Percentiles rank a stretch among this genome's conserved stretches.
phyloP scores from a whole-genome alignment of 2,329 filamentous ascomycete genomes.

The Ophiostoma angusticollis region DNA sequence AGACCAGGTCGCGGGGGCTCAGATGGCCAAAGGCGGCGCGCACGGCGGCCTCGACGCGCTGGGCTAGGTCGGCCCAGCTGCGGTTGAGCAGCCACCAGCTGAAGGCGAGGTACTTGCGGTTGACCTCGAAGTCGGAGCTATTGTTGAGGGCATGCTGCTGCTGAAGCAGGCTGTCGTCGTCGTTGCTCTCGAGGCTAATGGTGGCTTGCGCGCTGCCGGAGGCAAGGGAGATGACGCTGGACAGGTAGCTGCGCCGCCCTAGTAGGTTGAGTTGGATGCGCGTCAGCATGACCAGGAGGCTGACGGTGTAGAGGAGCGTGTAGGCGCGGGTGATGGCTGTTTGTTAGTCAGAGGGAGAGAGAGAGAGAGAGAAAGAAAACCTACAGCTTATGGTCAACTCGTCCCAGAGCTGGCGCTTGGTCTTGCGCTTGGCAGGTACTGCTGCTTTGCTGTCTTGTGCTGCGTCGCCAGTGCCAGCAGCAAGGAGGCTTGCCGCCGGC shows the following conservation, averaged over 20 bases:
- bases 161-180: conserved; percentile 51
- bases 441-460: conserved; percentile 12
- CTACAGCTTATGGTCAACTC: conserved; percentile 90
- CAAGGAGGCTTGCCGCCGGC: background rate
- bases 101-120: conserved; percentile 86
- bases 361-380: conserved; percentile 21
- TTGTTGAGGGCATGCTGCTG: conserved; percentile 60
- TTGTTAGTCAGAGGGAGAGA: background rate
- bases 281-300: conserved; percentile 80
- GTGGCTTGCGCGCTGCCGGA: conserved; percentile 59
- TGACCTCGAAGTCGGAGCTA: conserved; percentile 72
- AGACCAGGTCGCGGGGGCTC: conserved; percentile 79
- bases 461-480: conserved; percentile 12
- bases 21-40: conserved; percentile 79
- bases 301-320: conserved; percentile 82
- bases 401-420: conserved; percentile 91
- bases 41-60: conserved; percentile 73
- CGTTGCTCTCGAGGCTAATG: conserved; percentile 86
- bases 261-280: conserved; percentile 94
- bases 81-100: conserved; percentile 96
- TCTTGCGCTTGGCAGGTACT: conserved; percentile 38
- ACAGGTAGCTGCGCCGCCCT: conserved; percentile 87
- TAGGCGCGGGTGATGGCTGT: conserved; percentile 80
- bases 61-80: conserved; percentile 74
- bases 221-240: conserved; percentile 84